These are phyloP conservation scores for Vigna trinervia DNA, from an alignment of 306 rosid species.

Conservation along the genomic window DNA sequence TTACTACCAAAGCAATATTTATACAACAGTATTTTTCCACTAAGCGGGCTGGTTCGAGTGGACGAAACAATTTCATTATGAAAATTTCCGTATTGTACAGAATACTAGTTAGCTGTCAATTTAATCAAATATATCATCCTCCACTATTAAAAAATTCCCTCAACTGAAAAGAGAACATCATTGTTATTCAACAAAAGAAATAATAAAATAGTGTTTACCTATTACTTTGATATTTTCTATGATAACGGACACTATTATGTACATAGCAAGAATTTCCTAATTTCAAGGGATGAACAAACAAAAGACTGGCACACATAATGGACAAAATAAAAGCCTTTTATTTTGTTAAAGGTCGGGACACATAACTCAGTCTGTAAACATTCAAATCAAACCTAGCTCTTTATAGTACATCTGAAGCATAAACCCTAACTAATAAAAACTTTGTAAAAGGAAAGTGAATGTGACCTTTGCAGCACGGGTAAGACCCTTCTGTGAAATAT, in stretches of 20 bases:
- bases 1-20: slow-evolving; percentile 22
- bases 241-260: slow-evolving; percentile 2
- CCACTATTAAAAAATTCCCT: slow-evolving; percentile 4
- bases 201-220: slow-evolving; percentile 15
- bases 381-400: slow-evolving; percentile 6
- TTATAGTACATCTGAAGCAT: not conserved
- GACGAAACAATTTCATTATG: not conserved
- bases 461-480: slow-evolving; percentile 89
- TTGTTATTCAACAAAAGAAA: slow-evolving; percentile 2
- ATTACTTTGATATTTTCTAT: slow-evolving; percentile 30
- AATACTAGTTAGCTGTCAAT: not conserved
- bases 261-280: slow-evolving; percentile 1
- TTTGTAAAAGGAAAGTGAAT: slow-evolving; percentile 29
- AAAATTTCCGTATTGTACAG: slow-evolving; percentile 33
- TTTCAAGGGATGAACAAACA: not conserved
- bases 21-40: not conserved
- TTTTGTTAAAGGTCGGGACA: slow-evolving; percentile 1
- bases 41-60: not conserved
- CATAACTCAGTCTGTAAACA: not conserved
- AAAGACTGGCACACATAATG: slow-evolving; percentile 15
- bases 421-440: slow-evolving; percentile 26
- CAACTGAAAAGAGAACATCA: not conserved
- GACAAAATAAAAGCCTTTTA: slow-evolving; percentile 34
- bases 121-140: slow-evolving; percentile 27
- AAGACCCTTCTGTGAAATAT: slow-evolving; percentile 86